These are phyloP conservation scores for Heritiera littoralis DNA, from an alignment of 345 rosid genomes.

Conservation along the genomic window DNA sequence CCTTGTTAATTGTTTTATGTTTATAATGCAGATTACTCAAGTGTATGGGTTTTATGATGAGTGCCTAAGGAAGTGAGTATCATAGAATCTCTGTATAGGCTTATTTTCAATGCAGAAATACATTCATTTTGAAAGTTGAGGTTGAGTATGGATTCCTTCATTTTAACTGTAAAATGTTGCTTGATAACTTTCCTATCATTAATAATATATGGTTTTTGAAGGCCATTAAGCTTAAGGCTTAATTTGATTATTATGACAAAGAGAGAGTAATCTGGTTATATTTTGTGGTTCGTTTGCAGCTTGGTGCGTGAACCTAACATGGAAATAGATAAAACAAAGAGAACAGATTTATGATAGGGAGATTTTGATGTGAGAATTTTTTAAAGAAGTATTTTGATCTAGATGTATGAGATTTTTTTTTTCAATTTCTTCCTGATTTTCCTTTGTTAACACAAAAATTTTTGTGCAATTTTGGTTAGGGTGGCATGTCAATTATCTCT, in stretches of 20 bases:
- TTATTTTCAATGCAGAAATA: neutral
- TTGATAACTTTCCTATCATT: neutral
- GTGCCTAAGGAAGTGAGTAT: conserved; percentile 94
- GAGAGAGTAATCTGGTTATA: neutral
- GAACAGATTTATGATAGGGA: neutral
- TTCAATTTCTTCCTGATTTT: neutral
- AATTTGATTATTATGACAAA: neutral
- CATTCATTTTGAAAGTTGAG: neutral
- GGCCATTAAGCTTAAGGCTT: neutral
- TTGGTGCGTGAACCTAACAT: neutral
- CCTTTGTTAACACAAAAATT: neutral
- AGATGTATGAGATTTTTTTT: neutral
- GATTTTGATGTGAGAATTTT: neutral
- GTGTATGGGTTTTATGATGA: conserved; percentile 99
- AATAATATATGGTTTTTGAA: neutral
- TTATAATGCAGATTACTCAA: conserved; percentile 82
- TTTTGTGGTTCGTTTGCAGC: neutral
- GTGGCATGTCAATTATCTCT: no score
- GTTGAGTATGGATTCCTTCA: neutral
- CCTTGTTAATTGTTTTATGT: conserved; percentile 24
- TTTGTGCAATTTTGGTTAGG: no score
- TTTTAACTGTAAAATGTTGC: neutral
- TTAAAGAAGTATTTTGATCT: neutral
- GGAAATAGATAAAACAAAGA: neutral
- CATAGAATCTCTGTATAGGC: conserved; percentile 17